Evolutionary conservation across 2,329 filamentous ascomycete genomes (phyloP).

Genomic region (Aulographum hederae): DNA sequence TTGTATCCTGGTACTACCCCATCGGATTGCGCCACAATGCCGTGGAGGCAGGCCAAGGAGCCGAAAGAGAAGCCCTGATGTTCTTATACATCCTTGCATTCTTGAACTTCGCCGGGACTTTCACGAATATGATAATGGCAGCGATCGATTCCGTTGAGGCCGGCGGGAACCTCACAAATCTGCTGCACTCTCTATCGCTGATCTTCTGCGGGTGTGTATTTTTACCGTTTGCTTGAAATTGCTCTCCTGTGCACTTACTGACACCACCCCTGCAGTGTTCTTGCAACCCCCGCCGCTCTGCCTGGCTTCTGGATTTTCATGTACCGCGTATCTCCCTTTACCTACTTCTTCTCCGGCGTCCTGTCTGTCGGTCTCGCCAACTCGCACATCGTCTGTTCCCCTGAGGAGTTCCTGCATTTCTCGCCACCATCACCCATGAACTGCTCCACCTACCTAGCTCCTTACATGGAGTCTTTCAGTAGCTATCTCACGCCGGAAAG

Average conservation of each 20-base stretch:
- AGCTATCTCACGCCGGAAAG: constrained; percentile 18
- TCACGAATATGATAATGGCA: constrained; percentile 61
- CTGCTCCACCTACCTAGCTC: constrained; percentile 36
- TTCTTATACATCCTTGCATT: constrained; percentile 61
- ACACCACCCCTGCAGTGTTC: no score
- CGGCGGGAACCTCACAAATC: constrained; percentile 56
- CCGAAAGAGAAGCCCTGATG: constrained; percentile 58
- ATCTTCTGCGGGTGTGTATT: no score
- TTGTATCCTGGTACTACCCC: constrained; percentile 66
- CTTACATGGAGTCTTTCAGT: constrained; percentile 12
- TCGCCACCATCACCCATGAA: constrained; percentile 37
- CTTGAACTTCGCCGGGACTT: constrained; percentile 65
- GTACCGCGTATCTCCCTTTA: constrained; percentile 69
- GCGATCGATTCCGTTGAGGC: constrained; percentile 58
- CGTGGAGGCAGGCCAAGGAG: constrained; percentile 37
- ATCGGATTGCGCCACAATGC: constrained; percentile 61
- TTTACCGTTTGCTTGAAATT: no score
- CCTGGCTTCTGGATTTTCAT: constrained; percentile 71
- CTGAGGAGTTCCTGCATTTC: constrained; percentile 53
- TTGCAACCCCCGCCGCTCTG: constrained; percentile 42
- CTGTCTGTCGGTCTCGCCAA: constrained; percentile 52
- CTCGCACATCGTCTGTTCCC: constrained; percentile 44
- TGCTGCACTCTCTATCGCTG: constrained; percentile 54
- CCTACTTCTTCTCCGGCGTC: constrained; percentile 61
- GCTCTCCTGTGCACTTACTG: no score